Percentiles rank a stretch among this genome's conserved stretches.
Evolutionary conservation across 345 rosid genomes (phyloP).

Genomic region (Citrus medica): DNA sequence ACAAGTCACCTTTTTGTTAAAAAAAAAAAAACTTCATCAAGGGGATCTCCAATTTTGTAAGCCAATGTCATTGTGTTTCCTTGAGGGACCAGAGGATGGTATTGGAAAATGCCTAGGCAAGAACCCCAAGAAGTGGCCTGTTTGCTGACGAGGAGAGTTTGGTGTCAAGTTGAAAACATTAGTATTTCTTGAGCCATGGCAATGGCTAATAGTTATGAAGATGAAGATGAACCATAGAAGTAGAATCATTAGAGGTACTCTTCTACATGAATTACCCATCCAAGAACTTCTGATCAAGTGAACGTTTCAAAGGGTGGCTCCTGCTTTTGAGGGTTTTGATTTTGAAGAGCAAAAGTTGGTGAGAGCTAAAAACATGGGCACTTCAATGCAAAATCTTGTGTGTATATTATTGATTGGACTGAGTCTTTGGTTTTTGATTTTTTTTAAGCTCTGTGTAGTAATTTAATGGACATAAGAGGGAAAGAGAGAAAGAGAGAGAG

Average conservation of each 20-base stretch:
- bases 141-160: constrained; percentile 13
- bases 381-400: constrained; percentile 4
- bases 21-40: constrained; percentile 8
- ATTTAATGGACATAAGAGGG: background rate
- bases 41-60: constrained; percentile 59
- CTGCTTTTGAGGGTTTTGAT: constrained; percentile 4
- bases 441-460: background rate
- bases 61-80: constrained; percentile 88
- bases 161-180: constrained; percentile 45
- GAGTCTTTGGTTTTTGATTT: constrained; percentile 2
- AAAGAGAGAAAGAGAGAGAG: constrained; percentile 6
- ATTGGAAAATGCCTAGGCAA: constrained; percentile 79
- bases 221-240: constrained; percentile 14
- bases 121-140: constrained; percentile 64
- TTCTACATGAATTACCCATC: constrained; percentile 40
- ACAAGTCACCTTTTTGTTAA: constrained; percentile 20
- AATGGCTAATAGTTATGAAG: constrained; percentile 24
- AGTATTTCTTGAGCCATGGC: constrained; percentile 49
- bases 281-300: background rate
- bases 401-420: constrained; percentile 3
- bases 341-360: constrained; percentile 12
- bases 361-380: constrained; percentile 22
- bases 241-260: constrained; percentile 12
- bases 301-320: background rate
- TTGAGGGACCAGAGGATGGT: constrained; percentile 89